Conservation (phyloP, 345 rosid species). For the Arabidopsis arenosa region DNA sequence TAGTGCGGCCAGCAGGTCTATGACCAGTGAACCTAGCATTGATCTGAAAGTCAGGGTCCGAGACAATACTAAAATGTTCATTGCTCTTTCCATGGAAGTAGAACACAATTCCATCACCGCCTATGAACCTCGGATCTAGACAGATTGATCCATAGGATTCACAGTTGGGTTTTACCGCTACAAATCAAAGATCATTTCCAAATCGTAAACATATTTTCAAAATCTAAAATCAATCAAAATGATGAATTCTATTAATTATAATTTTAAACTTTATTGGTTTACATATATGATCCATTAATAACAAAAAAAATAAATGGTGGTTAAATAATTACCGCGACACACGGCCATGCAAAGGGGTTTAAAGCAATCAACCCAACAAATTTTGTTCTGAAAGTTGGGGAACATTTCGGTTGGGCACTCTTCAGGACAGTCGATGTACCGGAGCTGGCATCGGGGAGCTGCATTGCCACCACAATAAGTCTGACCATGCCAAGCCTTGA, state of each 20-base stretch:
- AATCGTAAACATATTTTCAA: background rate
- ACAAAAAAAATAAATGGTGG: background rate
- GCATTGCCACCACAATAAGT: constrained; percentile 26
- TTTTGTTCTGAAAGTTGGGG: constrained; percentile 25
- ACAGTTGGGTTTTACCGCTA: constrained; percentile 15
- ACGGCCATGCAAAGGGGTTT: constrained; percentile 37
- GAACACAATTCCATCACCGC: constrained; percentile 59
- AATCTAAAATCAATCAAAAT: background rate
- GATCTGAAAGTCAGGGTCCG: constrained; percentile 54
- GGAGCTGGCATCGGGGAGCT: constrained; percentile 34
- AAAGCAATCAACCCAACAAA: constrained; percentile 43
- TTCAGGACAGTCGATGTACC: constrained; percentile 31
- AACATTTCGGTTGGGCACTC: constrained; percentile 39
- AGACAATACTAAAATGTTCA: constrained; percentile 55
- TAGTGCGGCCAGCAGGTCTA: constrained; percentile 46
- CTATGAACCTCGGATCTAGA: constrained; percentile 55
- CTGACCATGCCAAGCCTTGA: constrained; percentile 30
- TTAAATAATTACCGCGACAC: constrained; percentile 35
- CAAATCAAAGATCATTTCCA: background rate
- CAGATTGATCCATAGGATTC: background rate
- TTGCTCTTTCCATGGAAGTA: constrained; percentile 60
- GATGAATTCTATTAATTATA: background rate
- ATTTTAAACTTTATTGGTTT: background rate
- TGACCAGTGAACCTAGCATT: constrained; percentile 57
- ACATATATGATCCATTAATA: background rate